phyloP scores from a whole-genome alignment of 2,329 filamentous ascomycete species.

The Fusarium staphyleae region DNA sequence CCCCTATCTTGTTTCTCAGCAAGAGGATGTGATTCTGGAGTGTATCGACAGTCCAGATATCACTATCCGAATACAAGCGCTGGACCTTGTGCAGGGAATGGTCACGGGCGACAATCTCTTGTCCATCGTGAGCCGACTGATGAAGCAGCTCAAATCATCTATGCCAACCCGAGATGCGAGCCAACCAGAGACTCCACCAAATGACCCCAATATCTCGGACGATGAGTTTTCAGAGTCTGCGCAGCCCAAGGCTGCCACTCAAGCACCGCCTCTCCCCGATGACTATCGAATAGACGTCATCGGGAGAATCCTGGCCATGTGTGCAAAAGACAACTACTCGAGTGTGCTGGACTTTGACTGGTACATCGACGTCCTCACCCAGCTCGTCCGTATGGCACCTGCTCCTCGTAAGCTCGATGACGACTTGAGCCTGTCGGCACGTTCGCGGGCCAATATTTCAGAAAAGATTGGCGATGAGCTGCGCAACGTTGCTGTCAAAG shows the following conservation, averaged over 20 bases:
- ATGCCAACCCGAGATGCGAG: conserved; percentile 58
- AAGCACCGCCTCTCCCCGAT: conserved; percentile 73
- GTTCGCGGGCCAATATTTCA: conserved; percentile 58
- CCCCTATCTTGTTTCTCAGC: conserved; percentile 84
- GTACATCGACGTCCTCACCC: conserved; percentile 91
- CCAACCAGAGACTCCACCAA: conserved; percentile 54
- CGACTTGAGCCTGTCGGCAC: conserved; percentile 45
- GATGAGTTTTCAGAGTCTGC: conserved; percentile 53
- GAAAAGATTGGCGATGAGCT: conserved; percentile 83
- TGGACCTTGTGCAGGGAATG: conserved; percentile 93
- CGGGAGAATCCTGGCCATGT: conserved; percentile 84
- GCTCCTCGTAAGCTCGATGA: conserved; percentile 52
- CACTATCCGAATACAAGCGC: conserved; percentile 89
- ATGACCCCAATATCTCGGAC: conserved; percentile 56
- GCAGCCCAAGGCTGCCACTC: conserved; percentile 43
- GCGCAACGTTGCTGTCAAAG: conserved; percentile 89
- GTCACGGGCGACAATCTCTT: conserved; percentile 86
- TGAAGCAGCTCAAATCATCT: conserved; percentile 81
- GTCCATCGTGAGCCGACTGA: conserved; percentile 82
- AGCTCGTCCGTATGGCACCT: conserved; percentile 77
- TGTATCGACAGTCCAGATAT: conserved; percentile 97
- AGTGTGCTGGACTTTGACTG: conserved; percentile 93
- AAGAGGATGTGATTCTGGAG: conserved; percentile 95
- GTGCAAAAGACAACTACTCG: conserved; percentile 84
- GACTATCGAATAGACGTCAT: conserved; percentile 89